phyloP scores from a whole-genome alignment of 768 basidiomycete species.

The Lenzites betulinus region DNA sequence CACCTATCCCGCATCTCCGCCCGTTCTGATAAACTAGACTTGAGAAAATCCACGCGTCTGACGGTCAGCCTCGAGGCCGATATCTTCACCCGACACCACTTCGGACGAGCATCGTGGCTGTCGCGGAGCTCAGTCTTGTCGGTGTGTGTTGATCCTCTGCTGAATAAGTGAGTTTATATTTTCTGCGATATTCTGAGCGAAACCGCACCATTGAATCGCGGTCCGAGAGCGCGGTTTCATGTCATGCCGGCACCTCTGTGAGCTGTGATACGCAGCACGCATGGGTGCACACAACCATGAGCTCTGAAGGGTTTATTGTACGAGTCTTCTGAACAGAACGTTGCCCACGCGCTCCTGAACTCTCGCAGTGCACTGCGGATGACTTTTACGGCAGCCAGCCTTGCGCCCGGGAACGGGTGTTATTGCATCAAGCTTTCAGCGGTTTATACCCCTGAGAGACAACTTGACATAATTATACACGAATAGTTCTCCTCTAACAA shows the following conservation, averaged over 20 bases:
- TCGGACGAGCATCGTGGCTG: slow-evolving; percentile 8
- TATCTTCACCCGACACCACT: slow-evolving; percentile 12
- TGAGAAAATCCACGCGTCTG: not conserved
- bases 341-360: too few relatives aligned
- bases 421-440: not conserved
- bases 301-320: too few relatives aligned
- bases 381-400: slow-evolving; percentile 3
- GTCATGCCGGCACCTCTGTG: not conserved
- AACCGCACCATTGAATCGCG: too few relatives aligned
- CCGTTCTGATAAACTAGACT: too few relatives aligned
- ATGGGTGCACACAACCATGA: not conserved
- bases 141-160: not conserved
- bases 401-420: not conserved
- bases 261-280: too few relatives aligned
- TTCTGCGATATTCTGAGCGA: not conserved
- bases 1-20: too few relatives aligned
- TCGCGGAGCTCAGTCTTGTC: slow-evolving; percentile 3
- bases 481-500: too few relatives aligned
- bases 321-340: too few relatives aligned
- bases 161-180: too few relatives aligned
- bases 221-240: not conserved
- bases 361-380: not conserved
- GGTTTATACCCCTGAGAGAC: too few relatives aligned
- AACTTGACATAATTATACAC: too few relatives aligned
- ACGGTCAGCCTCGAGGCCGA: slow-evolving; percentile 22